Evolutionary conservation across 805 yeast genomes (phyloP), one percentile per base, ranked within the genome.

Genomic region (Ogataea siamensis): DNA sequence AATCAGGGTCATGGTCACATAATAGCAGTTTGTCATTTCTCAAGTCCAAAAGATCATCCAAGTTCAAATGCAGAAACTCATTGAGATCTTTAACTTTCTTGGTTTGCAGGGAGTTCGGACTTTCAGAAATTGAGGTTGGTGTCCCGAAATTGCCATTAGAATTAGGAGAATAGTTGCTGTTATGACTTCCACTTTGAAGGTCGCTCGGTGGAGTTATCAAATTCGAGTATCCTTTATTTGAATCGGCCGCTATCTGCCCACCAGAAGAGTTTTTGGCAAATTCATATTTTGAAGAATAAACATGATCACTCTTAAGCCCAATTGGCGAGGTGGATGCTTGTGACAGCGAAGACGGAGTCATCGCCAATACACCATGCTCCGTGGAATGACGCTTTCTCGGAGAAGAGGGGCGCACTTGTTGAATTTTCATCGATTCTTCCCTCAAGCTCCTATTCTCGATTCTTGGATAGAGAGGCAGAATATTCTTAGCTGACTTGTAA

Each of bases 391-490:
- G 11, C 10, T 20, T 13, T 7, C 19, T 9, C 7, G 29, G n/a
- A 7, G 21, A 5, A 6, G 23, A n/a, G n/a, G 11, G 22, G 11
- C n/a, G 10, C 32, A 21, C 28, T 8, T 30, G 35, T 31, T 37
- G 40, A 15, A 58, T 27, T 19, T 40, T 42, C 20, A 41, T 40
- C 9, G 56, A 54, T 27, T 57, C 61, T 44, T 61, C 56, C 30
- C 67, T 46, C n/a, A 50, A 17, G 3, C 45, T 46, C 35, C 67
- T 45, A 38, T 58, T 60, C 34, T 56, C 56, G 15, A 63, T 57
- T 36, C 67, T 44, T 7, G 64, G 64, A 34, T 58, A 62, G 7
- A 63, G 45, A 4, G 62, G 62, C 11, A 63, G 39, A 7, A 63
- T 31, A 26, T 54, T 58, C 31, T 49, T 60, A 2, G 66, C 65